These are phyloP conservation scores for Sarocladium strictum DNA, from an alignment of 2,329 filamentous ascomycete species.

Conservation along the genomic window DNA sequence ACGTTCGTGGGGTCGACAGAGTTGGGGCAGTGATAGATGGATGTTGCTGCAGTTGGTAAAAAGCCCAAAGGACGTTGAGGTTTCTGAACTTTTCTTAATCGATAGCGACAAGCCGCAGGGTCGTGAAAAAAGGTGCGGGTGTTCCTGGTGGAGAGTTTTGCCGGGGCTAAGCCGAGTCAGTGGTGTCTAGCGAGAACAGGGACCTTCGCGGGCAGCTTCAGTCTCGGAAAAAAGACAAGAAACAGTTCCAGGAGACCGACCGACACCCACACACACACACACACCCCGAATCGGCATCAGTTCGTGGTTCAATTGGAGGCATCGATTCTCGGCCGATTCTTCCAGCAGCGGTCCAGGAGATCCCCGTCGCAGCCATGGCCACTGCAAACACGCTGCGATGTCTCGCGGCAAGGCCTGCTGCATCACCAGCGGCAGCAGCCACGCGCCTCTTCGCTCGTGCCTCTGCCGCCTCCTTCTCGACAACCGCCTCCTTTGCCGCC, in stretches of 20 bases:
- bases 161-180: neutral
- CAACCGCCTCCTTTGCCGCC: slow-evolving; percentile 24
- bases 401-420: slow-evolving; percentile 31
- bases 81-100: slow-evolving; percentile 8
- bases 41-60: neutral
- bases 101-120: neutral
- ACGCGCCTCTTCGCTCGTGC: slow-evolving; percentile 17
- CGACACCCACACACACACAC: too few species aligned
- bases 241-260: neutral
- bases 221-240: neutral
- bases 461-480: slow-evolving; percentile 35
- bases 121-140: too few species aligned
- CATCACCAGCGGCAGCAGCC: slow-evolving; percentile 24
- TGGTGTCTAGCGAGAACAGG: neutral
- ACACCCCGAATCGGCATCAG: neutral
- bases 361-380: slow-evolving; percentile 25
- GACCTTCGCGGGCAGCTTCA: neutral
- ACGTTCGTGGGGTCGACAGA: too few species aligned
- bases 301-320: neutral
- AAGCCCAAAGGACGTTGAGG: neutral
- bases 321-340: neutral
- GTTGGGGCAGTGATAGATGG: neutral
- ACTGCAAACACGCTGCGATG: slow-evolving; percentile 35
- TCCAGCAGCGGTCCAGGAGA: neutral
- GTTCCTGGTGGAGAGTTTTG: neutral